These are phyloP conservation scores for Diaporthe citrichinensis DNA, from an alignment of 2,329 filamentous ascomycete species.

Conservation along the genomic window DNA sequence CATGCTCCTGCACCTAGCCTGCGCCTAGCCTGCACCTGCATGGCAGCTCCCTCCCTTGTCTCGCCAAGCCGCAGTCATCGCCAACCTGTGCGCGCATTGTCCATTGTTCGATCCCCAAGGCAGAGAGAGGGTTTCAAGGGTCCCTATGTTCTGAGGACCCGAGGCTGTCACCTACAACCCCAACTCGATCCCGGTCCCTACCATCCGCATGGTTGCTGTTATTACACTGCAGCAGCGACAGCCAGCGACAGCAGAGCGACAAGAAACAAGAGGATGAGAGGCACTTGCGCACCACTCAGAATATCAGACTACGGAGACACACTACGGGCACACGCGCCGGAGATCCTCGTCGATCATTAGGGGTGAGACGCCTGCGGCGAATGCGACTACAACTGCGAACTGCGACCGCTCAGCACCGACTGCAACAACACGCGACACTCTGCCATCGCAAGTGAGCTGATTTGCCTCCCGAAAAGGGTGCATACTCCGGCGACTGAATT, in stretches of 20 bases:
- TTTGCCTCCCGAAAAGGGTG: conserved; percentile 23
- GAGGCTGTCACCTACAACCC: conserved; percentile 17
- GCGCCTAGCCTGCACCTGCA: conserved; percentile 28
- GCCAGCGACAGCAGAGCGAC: not conserved
- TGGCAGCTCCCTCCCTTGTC: conserved; percentile 32
- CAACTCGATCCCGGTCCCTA: not conserved
- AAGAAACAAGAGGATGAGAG: not conserved
- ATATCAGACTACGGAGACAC: conserved; percentile 4
- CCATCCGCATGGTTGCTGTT: conserved; percentile 6
- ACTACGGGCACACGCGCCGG: conserved; percentile 8
- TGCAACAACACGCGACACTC: conserved; percentile 32
- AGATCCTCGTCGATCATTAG: conserved; percentile 29
- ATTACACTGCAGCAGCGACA: conserved; percentile 3
- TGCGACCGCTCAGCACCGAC: conserved; percentile 25
- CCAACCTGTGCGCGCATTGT: conserved; percentile 18
- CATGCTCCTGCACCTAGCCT: conserved; percentile 26
- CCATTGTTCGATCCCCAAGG: conserved; percentile 23
- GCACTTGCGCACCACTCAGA: not conserved
- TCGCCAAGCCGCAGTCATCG: conserved; percentile 30
- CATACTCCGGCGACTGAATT: conserved; percentile 19
- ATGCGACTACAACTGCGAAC: conserved; percentile 19
- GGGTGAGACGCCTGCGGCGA: conserved; percentile 26
- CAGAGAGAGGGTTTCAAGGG: not conserved
- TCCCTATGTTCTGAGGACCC: conserved; percentile 16
- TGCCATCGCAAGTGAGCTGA: conserved; percentile 14